These are phyloP conservation scores for Tetraselmis striata DNA, from an alignment of 139 green algal genomes.

Conservation along the genomic window DNA sequence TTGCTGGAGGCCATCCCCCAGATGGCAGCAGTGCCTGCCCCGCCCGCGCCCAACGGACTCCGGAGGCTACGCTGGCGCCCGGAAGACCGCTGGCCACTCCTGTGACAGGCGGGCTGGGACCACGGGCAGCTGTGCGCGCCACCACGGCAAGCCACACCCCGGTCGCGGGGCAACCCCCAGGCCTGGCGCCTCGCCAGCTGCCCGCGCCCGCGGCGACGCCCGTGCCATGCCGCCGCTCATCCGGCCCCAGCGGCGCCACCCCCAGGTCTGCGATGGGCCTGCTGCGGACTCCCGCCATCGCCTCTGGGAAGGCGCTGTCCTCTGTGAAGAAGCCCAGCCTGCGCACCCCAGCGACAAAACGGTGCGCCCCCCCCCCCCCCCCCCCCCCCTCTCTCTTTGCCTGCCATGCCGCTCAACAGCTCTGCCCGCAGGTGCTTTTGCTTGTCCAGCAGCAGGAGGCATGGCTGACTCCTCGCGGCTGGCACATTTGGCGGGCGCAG, in stretches of 20 bases:
- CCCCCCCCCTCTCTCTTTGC: neutral
- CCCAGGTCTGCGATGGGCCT: neutral
- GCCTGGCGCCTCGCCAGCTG: neutral
- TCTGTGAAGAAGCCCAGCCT: neutral
- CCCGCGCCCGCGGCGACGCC: too few species aligned
- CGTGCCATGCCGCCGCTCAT: too few species aligned
- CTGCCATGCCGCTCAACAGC: neutral
- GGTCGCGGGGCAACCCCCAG: neutral
- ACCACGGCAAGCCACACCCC: neutral
- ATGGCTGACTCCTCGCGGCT: too few species aligned
- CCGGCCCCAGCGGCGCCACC: neutral
- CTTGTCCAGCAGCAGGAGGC: too few species aligned
- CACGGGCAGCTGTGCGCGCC: neutral
- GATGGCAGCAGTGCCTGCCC: too few species aligned
- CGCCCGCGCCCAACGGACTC: too few species aligned
- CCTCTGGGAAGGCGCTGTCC: neutral
- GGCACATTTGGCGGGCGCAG: too few species aligned
- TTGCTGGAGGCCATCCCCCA: too few species aligned
- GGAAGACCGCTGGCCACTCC: too few species aligned
- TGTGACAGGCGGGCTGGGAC: neutral
- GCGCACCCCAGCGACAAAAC: neutral
- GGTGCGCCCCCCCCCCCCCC: too few species aligned
- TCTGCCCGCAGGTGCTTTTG: too few species aligned
- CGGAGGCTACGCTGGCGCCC: too few species aligned
- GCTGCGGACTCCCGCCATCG: neutral